Base-by-base conservation (phyloP, 768 basidiomycete genomes). In the Rhodotorula sphaerocarpa region DNA sequence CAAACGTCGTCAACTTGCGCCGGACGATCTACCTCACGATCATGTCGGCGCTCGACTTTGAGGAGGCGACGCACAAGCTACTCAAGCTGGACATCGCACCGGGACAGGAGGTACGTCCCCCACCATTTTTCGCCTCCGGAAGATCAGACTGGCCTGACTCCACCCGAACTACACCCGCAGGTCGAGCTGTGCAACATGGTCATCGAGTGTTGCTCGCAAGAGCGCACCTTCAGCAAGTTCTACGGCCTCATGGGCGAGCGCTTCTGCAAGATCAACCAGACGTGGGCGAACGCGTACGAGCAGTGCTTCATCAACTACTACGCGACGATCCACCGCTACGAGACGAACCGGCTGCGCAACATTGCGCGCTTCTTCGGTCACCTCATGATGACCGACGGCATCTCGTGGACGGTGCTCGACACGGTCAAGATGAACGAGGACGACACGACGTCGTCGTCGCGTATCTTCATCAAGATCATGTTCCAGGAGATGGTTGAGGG, bases 141-240 rank as follows among this genome's bases (percentile, higher is more conserved):
- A 33, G 4, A n/a, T 30, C 9, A 2, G 41, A 0, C 31, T 7
- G 27, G 2, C 12, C 48, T 55, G 28, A 50, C 11, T 23, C 20
- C 4, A 1, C 5, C 42, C 25, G 1, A 9, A 3, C 0, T 21
- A 28, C 25, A 14, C 52, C n/a, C 41, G 5, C 72, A 95, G 90
- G 87, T 90, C 70, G 93, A 96, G 75, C 77, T 99, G 61, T 83
- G 88, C 75, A 96, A 97, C 80, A 99, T 99, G 95, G 83, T 99
- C 66, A 88, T 99, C 75, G 93, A 97, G 73, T 99, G 95, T 86
- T 97, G 95, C 75, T 97, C 95, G 3, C 95, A 99, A 79, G 95
- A 97, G 75, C 87, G 95, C 20, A 91, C 93, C 1, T 99, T 96
- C 75, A 90, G 88, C 3, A 87, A 82, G n/a, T 97, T 95, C 80